Conservation (phyloP, 148 eudicot genomes). For the Camellia sinensis region DNA sequence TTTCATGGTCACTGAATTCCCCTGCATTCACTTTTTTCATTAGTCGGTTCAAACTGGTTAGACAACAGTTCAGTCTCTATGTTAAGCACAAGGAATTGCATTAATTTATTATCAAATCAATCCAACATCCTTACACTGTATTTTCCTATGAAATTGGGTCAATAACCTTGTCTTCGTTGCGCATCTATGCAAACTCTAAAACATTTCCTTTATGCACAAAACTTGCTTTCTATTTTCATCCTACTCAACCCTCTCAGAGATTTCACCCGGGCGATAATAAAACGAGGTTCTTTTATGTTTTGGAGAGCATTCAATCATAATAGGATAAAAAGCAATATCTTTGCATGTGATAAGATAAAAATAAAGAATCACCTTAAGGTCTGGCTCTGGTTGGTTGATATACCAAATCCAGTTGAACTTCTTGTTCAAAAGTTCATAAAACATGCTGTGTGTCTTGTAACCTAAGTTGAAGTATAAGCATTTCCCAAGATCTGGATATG, state of each 20-base stretch:
- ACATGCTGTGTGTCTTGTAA: conserved; percentile 46
- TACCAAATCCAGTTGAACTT: conserved; percentile 95
- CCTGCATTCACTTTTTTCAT: conserved; percentile 27
- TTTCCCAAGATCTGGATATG: conserved; percentile 68
- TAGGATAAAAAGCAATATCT: not conserved
- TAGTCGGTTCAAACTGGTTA: too few species aligned
- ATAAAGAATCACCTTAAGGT: conserved; percentile 43
- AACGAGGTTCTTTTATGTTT: not conserved
- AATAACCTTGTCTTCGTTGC: not conserved
- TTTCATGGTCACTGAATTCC: conserved; percentile 76
- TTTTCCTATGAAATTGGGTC: too few species aligned
- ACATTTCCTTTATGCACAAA: not conserved
- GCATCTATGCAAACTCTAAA: not conserved
- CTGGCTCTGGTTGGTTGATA: conserved; percentile 69
- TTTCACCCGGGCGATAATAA: not conserved
- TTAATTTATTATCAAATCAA: too few species aligned
- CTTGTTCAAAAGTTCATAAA: conserved; percentile 64
- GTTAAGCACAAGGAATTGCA: too few species aligned
- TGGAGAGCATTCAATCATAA: not conserved
- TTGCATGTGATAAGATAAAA: not conserved
- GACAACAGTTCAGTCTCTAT: too few species aligned
- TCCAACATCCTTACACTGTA: too few species aligned
- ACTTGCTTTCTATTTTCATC: not conserved
- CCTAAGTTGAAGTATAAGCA: conserved; percentile 70
- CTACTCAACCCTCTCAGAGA: not conserved